phyloP scores from a whole-genome alignment of 2,329 filamentous ascomycete genomes.

The Conoideocrella luteorostrata region DNA sequence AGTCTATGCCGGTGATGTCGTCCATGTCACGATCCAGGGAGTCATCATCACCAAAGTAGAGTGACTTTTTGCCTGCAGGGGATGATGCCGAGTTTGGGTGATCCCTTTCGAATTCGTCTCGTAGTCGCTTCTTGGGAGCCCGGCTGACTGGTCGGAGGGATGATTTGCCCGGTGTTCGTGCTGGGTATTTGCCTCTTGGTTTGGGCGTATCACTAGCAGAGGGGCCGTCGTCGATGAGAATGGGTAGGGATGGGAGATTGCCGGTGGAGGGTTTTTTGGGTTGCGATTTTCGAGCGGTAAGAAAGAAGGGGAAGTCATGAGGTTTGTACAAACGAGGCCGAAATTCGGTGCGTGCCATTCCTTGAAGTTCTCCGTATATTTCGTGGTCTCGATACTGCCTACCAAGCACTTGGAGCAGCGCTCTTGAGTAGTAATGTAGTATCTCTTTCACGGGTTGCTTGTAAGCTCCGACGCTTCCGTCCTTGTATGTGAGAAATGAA shows the following conservation, averaged over 20 bases:
- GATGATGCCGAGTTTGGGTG: slow-evolving; percentile 27
- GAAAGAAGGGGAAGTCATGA: slow-evolving; percentile 22
- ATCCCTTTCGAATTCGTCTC: slow-evolving; percentile 31
- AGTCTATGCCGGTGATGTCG: slow-evolving; percentile 17
- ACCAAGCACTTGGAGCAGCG: slow-evolving; percentile 30
- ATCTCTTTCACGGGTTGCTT: slow-evolving; percentile 36
- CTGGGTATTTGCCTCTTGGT: slow-evolving; percentile 22
- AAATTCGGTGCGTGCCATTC: slow-evolving; percentile 21
- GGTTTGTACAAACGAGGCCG: slow-evolving; percentile 19
- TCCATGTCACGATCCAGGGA: slow-evolving; percentile 18
- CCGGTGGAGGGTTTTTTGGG: background rate
- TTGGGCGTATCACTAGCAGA: slow-evolving; percentile 19
- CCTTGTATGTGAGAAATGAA: slow-evolving; percentile 22
- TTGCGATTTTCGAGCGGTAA: slow-evolving; percentile 17
- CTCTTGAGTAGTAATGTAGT: slow-evolving; percentile 36
- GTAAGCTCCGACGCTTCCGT: slow-evolving; percentile 25
- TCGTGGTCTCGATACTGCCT: slow-evolving; percentile 26
- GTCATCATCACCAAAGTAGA: slow-evolving; percentile 22
- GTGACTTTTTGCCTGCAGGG: slow-evolving; percentile 28
- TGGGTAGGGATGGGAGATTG: slow-evolving; percentile 4
- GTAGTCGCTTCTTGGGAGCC: slow-evolving; percentile 38
- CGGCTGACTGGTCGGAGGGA: slow-evolving; percentile 17
- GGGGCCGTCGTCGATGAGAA: slow-evolving; percentile 11
- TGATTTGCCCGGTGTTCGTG: slow-evolving; percentile 13
- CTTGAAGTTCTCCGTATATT: slow-evolving; percentile 28